Conservation (phyloP, 306 rosid species). For the Prinsepia uniflora region DNA sequence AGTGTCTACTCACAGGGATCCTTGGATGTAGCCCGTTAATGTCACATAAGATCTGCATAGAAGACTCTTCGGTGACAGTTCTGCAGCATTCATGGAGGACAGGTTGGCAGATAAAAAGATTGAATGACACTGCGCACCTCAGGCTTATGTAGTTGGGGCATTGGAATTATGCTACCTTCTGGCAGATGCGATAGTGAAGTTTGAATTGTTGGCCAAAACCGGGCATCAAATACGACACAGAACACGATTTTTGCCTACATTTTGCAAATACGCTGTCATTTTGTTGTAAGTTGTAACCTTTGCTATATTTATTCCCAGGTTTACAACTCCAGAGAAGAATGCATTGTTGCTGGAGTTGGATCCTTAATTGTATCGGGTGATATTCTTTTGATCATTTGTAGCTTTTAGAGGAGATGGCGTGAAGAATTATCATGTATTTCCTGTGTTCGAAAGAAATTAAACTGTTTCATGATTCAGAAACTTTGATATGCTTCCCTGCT, state of each 20-base stretch:
- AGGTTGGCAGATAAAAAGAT: conserved; percentile 93
- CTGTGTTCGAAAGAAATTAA: conserved; percentile 13
- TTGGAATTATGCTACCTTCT: conserved; percentile 2
- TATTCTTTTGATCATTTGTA: conserved; percentile 39
- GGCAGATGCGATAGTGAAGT: neutral
- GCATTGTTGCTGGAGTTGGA: conserved; percentile 30
- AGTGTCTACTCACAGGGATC: conserved; percentile 86
- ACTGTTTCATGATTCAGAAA: conserved; percentile 1
- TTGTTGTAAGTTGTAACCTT: conserved; percentile 40
- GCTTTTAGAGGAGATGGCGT: conserved; percentile 31
- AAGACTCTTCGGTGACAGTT: conserved; percentile 90
- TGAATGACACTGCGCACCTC: conserved; percentile 90
- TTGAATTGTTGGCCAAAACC: conserved; percentile 21
- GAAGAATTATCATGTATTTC: conserved; percentile 25
- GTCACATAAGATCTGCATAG: conserved; percentile 83
- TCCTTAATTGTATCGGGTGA: conserved; percentile 37
- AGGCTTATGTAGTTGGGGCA: conserved; percentile 61
- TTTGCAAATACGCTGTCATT: conserved; percentile 21
- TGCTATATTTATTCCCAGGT: conserved; percentile 33
- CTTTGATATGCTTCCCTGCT: too few relatives aligned
- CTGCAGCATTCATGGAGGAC: conserved; percentile 88
- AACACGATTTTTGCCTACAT: conserved; percentile 24
- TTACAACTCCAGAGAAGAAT: conserved; percentile 37
- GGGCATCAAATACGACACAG: conserved; percentile 3
- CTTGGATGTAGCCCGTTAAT: conserved; percentile 85